Base-by-base conservation (phyloP, 768 basidiomycete genomes). In the Xerocomus spinulosus region DNA sequence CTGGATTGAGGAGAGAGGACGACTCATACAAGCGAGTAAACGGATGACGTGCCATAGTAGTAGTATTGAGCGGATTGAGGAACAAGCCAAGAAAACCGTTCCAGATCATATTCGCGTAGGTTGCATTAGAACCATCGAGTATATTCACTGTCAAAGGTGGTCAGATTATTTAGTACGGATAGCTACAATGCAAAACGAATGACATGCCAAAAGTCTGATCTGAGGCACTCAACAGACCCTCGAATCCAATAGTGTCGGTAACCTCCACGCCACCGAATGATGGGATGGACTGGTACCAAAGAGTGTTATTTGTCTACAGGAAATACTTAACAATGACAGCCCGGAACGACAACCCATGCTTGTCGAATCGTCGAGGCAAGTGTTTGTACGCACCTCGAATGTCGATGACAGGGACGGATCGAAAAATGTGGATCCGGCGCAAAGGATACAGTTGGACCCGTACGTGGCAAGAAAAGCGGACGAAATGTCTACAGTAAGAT, bases 1-100 rank as follows among this genome's bases (percentile, higher is more conserved):
- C 65, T 18, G 63, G 63, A 26, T 67, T 65, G 37, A 65, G 64
- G 13, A 64, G 53, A 26, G 57, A 55, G 9, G 53, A 52, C 2
- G 58, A 62, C 6, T 56, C 18, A 8, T 64, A 17, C 13, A 64
- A 17, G 8, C 38, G 55, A 1, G 54, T 60, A 13, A 64, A n/a
- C 20, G 57, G 4, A 39, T 64, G 55, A 18, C 21, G 36, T 12
- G 45, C 30, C 7, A 48, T 18, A 12, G 44, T 9, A 0, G 55
- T 56, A 17, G 49, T 17, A 25, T 58, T 62, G 5, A 60, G 49
- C 0, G 63, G 62, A 40, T 54, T 14, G 34, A 62, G 49, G 46
- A 65, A 62, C n/a, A 60, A 42, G 33, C 62, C 63, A 7, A 64
- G 38, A 42, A 53, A 46, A 5, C 62, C 63, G 38, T 54, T 65